Conservation (phyloP, 192 early-diverging fungal genomes). For the Funneliformis mosseae region DNA sequence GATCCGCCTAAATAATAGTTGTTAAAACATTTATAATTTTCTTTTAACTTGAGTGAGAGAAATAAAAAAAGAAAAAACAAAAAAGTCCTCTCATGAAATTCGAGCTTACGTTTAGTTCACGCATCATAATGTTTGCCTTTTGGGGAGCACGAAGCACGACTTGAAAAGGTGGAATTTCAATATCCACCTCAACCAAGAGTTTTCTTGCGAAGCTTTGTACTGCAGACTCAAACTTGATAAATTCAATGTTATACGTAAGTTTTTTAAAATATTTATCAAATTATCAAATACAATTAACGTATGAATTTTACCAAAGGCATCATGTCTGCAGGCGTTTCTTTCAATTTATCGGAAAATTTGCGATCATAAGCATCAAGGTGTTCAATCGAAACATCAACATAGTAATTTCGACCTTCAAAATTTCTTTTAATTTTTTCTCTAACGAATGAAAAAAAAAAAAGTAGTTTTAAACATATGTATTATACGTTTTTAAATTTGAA, state of each 20-base stretch:
- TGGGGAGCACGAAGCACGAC: conserved; percentile 47
- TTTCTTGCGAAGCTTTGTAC: not conserved
- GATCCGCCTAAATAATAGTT: conserved; percentile 56
- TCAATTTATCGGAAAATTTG: conserved; percentile 1
- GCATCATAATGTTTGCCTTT: conserved; percentile 85
- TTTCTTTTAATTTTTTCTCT: conserved; percentile 37
- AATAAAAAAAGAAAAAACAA: not conserved
- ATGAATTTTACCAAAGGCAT: conserved; percentile 25
- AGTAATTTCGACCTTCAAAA: not conserved
- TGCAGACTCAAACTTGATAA: not conserved
- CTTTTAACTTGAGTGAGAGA: no score
- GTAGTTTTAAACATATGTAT: not conserved
- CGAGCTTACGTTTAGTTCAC: conserved; percentile 79
- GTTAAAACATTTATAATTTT: not conserved
- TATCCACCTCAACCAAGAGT: not conserved
- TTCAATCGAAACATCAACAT: conserved; percentile 1
- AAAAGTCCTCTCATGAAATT: conserved; percentile 2
- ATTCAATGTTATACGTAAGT: not conserved
- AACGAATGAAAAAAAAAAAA: not conserved
- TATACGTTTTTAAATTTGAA: not conserved
- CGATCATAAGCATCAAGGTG: conserved; percentile 9
- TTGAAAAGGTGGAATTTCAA: conserved; percentile 5
- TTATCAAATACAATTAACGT: not conserved
- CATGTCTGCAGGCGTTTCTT: not conserved
- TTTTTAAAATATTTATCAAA: not conserved